A percentile compares a stretch with the other conserved stretches of the same genome.
Conservation (phyloP, 305 asterid species). For the Nicotiana rustica region DNA sequence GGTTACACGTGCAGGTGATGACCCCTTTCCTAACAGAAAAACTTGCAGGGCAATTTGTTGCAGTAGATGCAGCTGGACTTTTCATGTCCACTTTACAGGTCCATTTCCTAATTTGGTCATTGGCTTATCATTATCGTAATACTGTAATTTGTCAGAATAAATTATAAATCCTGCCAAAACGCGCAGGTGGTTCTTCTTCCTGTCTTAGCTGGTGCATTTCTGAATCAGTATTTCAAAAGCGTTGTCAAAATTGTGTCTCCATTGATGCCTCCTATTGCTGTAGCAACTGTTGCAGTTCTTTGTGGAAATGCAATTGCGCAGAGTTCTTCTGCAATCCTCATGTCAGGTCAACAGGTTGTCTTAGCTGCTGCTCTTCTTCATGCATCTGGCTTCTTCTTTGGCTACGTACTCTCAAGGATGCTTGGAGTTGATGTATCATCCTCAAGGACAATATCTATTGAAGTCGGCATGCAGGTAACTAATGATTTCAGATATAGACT, state of each 20-base stretch:
- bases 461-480: slow-evolving; percentile 98
- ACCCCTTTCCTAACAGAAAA: slow-evolving; percentile 92
- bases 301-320: slow-evolving; percentile 93
- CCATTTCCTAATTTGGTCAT: not conserved
- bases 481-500: not conserved
- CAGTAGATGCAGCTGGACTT: slow-evolving; percentile 84
- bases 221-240: slow-evolving; percentile 77
- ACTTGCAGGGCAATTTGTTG: slow-evolving; percentile 91
- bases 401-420: slow-evolving; percentile 72
- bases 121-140: not conserved
- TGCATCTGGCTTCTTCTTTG: slow-evolving; percentile 84
- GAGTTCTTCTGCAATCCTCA: slow-evolving; percentile 88
- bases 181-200: slow-evolving; percentile 91
- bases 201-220: slow-evolving; percentile 86
- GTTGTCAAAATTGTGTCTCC: slow-evolving; percentile 74
- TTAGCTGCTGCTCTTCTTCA: slow-evolving; percentile 81
- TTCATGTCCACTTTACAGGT: slow-evolving; percentile 96
- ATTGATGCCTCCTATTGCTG: slow-evolving; percentile 89
- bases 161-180: not conserved
- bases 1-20: slow-evolving; percentile 62
- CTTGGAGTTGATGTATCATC: slow-evolving; percentile 79
- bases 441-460: slow-evolving; percentile 89
- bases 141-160: not conserved
- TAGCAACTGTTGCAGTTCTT: slow-evolving; percentile 87
- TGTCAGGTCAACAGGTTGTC: slow-evolving; percentile 76